Conservation (phyloP, 2,329 filamentous ascomycete species). For the Gaeumannomyces tritici region DNA sequence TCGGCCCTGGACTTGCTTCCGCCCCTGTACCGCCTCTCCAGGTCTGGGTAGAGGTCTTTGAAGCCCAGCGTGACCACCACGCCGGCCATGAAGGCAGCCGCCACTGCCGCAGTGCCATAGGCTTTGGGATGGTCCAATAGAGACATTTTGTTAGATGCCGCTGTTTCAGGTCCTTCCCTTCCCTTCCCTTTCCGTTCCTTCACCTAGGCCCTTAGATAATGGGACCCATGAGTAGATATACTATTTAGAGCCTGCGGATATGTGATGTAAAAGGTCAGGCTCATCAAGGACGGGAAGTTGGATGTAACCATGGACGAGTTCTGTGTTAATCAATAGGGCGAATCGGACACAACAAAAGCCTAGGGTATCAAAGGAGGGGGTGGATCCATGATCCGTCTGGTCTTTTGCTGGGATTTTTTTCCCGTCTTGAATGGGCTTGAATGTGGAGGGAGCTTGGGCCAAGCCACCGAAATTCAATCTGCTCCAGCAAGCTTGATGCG, state of each 20-base stretch:
- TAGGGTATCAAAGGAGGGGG: too few relatives aligned
- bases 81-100: slow-evolving; percentile 68
- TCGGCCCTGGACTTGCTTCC: slow-evolving; percentile 26
- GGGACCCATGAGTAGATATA: neutral
- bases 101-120: slow-evolving; percentile 56
- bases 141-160: slow-evolving; percentile 38
- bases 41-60: slow-evolving; percentile 70
- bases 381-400: too few relatives aligned
- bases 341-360: too few relatives aligned
- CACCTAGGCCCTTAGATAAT: neutral
- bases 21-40: slow-evolving; percentile 59
- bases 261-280: too few relatives aligned
- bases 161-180: neutral
- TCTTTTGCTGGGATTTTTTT: too few relatives aligned
- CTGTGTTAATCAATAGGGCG: too few relatives aligned
- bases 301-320: too few relatives aligned
- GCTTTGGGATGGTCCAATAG: slow-evolving; percentile 50
- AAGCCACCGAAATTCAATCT: slow-evolving; percentile 12
- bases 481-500: neutral
- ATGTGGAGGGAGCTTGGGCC: slow-evolving; percentile 13
- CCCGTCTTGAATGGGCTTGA: too few relatives aligned
- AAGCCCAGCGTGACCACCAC: slow-evolving; percentile 66
- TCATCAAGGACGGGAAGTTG: too few relatives aligned
- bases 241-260: neutral
- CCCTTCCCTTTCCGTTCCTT: neutral